These are phyloP conservation scores for Coprinopsis cinerea DNA, from an alignment of 768 basidiomycete species.

Conservation along the genomic window DNA sequence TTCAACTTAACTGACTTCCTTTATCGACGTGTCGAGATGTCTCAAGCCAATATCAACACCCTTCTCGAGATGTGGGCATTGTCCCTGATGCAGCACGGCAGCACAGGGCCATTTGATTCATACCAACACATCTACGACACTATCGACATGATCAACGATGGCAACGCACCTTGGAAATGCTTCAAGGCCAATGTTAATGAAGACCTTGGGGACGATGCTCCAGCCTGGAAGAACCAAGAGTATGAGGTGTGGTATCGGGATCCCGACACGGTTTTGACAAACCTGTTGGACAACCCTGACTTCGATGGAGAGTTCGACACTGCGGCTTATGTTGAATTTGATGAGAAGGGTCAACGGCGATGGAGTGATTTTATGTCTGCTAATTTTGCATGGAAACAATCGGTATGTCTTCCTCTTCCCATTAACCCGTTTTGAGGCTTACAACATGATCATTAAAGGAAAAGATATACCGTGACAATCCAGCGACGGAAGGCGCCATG, in stretches of 20 bases:
- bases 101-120: slow-evolving; percentile 25
- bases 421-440: neutral
- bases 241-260: slow-evolving; percentile 29
- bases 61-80: slow-evolving; percentile 22
- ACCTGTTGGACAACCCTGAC: slow-evolving; percentile 29
- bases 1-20: slow-evolving; percentile 18
- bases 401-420: slow-evolving; percentile 20
- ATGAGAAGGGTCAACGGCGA: slow-evolving; percentile 16
- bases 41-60: slow-evolving; percentile 17
- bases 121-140: slow-evolving; percentile 25
- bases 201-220: slow-evolving; percentile 7
- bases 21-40: slow-evolving; percentile 15
- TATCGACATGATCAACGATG: slow-evolving; percentile 29
- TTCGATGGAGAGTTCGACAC: slow-evolving; percentile 28
- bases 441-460: slow-evolving; percentile 15
- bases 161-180: slow-evolving; percentile 31
- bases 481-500: slow-evolving; percentile 21
- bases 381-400: slow-evolving; percentile 32
- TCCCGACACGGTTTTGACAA: slow-evolving; percentile 19
- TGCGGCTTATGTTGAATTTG: slow-evolving; percentile 13
- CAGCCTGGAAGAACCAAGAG: slow-evolving; percentile 23
- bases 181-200: slow-evolving; percentile 24
- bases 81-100: slow-evolving; percentile 9
- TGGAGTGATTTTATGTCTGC: slow-evolving; percentile 37
- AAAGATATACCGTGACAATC: slow-evolving; percentile 18